These are phyloP conservation scores for Xylariaceae sp. DNA, from an alignment of 2,329 filamentous ascomycete genomes.

Conservation along the genomic window DNA sequence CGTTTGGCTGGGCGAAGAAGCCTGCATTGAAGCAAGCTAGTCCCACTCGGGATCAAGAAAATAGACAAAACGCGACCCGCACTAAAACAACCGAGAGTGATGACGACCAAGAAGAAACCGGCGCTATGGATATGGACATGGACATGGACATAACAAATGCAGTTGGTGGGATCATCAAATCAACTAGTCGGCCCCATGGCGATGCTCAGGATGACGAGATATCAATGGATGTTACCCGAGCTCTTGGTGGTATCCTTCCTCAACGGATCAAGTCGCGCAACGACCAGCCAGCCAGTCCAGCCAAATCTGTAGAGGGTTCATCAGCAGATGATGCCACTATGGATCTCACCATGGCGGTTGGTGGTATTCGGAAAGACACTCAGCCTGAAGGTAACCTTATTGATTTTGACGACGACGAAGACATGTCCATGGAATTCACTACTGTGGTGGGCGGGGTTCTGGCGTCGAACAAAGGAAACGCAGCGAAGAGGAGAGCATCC, in stretches of 20 bases:
- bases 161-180: conserved; percentile 56
- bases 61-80: conserved; percentile 36
- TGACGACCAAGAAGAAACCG: conserved; percentile 23
- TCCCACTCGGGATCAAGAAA: conserved; percentile 46
- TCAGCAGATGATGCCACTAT: conserved; percentile 70
- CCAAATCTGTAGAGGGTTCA: conserved; percentile 39
- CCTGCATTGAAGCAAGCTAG: conserved; percentile 38
- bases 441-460: conserved; percentile 64
- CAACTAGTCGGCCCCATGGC: conserved; percentile 2
- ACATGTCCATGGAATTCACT: conserved; percentile 81
- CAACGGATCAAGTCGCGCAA: conserved; percentile 37
- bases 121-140: conserved; percentile 47
- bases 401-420: conserved; percentile 42
- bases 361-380: conserved; percentile 59
- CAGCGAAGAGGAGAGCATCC: conserved; percentile 34
- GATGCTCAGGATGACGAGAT: conserved; percentile 62
- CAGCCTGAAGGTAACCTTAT: conserved; percentile 28
- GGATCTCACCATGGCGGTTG: conserved; percentile 82
- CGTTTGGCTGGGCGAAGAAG: conserved; percentile 75
- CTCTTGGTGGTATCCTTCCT: conserved; percentile 76
- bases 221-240: conserved; percentile 93
- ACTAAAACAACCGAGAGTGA: conserved; percentile 34
- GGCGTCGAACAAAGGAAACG: conserved; percentile 32
- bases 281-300: conserved; percentile 27
- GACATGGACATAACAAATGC: conserved; percentile 61